phyloP scores from a whole-genome alignment of 129 eudicot genomes.

The Dittrichia graveolens region DNA sequence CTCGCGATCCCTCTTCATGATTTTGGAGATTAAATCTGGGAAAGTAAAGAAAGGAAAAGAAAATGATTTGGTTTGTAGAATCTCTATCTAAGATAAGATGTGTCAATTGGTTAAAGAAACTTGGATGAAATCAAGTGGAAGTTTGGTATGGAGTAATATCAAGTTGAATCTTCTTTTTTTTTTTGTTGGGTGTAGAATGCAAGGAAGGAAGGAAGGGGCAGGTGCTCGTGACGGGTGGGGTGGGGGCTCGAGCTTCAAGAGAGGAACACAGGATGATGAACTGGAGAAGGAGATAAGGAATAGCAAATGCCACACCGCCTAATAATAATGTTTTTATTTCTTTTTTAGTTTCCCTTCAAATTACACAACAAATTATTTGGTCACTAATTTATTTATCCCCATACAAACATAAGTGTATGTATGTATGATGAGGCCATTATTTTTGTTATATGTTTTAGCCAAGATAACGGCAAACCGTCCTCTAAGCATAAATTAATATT shows the following conservation, averaged over 20 bases:
- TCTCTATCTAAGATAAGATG: not conserved
- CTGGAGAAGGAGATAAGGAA: conserved; percentile 56
- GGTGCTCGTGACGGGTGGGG: conserved; percentile 53
- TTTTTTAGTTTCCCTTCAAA: not conserved
- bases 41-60: not conserved
- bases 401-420: not conserved
- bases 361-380: not conserved
- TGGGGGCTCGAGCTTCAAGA: conserved; percentile 77
- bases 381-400: not conserved
- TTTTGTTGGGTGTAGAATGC: conserved; percentile 31
- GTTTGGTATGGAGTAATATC: conserved; percentile 13
- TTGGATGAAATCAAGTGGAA: conserved; percentile 35
- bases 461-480: no score
- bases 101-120: conserved; percentile 32
- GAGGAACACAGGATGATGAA: conserved; percentile 50
- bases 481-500: no score
- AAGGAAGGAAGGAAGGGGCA: conserved; percentile 21
- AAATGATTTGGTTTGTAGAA: not conserved
- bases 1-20: conserved; percentile 68
- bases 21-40: not conserved
- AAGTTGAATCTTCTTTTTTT: conserved; percentile 11
- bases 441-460: no score
- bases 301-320: conserved; percentile 23
- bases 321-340: conserved; percentile 11
- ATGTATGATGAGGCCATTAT: no score